Evolutionary conservation across 371 early-diverging fungal species (phyloP), one percentile per base, ranked within the genome.

Genomic region (Rhizopus stolonifer): DNA sequence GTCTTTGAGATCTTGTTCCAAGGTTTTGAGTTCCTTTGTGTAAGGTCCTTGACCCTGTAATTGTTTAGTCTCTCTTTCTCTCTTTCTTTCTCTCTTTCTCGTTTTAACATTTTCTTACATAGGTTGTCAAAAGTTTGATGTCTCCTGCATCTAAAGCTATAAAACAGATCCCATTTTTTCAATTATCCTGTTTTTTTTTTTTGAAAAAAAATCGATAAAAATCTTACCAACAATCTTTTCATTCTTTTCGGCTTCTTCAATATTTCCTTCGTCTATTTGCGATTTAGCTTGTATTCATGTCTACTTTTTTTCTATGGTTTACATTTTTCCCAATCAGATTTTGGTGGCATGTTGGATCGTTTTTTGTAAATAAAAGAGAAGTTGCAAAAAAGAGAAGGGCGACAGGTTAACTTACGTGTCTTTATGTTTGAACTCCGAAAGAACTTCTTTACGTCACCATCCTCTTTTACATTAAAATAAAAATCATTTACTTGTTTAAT

Each of bases 21-120:
- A 84, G 52, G 85, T 80, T 71, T 91, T 95, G 52, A 98, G 80
- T 58, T 95, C 94, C 58, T 86, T 84, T 15, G 93, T 94, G 60
- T 99, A 99, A 14, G 99, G 93, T 22, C 98, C 98, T 82, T 95
- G 95, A 46, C 99, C 98, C 94, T 95, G 64, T 46, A 57, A 22
- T 13, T 7, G 25, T 14, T 17, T 11, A 13, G 32, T 24, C 32
- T n/a, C 13, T n/a, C 7, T 31, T 33, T 39, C 22, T 36, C 19
- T 26, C 13, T 15, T 49, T 6, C 4, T 8, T 36, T 8, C 36
- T 32, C 24, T 14, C 38, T n/a, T n/a, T n/a, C n/a, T n/a, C 4
- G 17, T 6, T n/a, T 39, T 10, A 10, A 24, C 14, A 19, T n/a
- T 32, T 7, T 58, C 71, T 67, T 85, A 88, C 93, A 63, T 95